These are phyloP conservation scores for Trichopus zeylanicus DNA, from an alignment of 116 monocot genomes.

Conservation along the genomic window DNA sequence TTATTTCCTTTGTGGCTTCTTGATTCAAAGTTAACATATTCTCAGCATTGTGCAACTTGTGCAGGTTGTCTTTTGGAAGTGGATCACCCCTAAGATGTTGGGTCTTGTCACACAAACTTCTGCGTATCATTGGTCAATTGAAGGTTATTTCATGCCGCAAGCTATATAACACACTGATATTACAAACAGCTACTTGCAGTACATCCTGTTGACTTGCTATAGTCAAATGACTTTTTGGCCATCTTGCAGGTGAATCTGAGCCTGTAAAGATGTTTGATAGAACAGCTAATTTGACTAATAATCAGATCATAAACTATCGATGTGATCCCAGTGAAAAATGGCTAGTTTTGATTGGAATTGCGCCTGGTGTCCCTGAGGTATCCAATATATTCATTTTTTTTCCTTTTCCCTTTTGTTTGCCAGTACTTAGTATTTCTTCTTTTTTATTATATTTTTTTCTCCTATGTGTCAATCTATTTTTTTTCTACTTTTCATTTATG, in stretches of 20 bases:
- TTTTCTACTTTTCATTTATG: background rate
- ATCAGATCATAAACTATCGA: constrained; percentile 94
- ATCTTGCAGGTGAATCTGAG: constrained; percentile 64
- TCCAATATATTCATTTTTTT: background rate
- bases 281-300: constrained; percentile 88
- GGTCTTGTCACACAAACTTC: constrained; percentile 92
- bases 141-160: constrained; percentile 33
- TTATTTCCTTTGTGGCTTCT: background rate
- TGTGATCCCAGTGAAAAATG: constrained; percentile 96
- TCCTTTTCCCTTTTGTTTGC: too few species aligned
- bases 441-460: background rate
- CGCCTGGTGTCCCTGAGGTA: constrained; percentile 92
- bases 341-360: constrained; percentile 94
- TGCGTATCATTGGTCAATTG: constrained; percentile 93
- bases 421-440: background rate
- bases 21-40: background rate
- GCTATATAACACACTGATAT: background rate
- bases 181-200: too few species aligned
- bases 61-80: constrained; percentile 99
- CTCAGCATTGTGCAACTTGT: background rate
- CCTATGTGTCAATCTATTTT: background rate
- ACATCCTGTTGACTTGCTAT: background rate
- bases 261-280: constrained; percentile 93
- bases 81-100: constrained; percentile 87
- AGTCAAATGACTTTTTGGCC: background rate